Evolutionary conservation across 2,329 filamentous ascomycete genomes (phyloP).

Genomic region (Alternaria sp.): DNA sequence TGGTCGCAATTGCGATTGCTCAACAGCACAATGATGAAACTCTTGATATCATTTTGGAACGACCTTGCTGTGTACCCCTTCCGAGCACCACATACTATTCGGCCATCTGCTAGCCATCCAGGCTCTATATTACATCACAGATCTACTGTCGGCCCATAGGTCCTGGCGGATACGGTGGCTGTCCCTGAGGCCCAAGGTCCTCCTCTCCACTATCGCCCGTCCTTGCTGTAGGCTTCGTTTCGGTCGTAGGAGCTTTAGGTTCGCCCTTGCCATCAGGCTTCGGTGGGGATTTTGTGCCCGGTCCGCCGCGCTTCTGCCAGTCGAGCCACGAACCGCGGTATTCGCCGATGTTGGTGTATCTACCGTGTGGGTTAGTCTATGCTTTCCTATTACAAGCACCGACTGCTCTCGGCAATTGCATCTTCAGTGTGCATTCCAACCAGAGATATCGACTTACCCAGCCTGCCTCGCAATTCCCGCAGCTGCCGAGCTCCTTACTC

Average conservation of each 20-base stretch:
- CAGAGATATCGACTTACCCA: slow-evolving; percentile 66
- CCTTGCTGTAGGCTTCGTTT: slow-evolving; percentile 23
- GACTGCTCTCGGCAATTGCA: not conserved
- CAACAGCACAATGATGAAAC: too few relatives aligned
- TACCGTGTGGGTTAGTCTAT: slow-evolving; percentile 1
- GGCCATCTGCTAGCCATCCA: not conserved
- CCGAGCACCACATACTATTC: rapidly evolving
- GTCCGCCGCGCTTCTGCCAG: slow-evolving; percentile 78
- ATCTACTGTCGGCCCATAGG: slow-evolving; percentile 11
- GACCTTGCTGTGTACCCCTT: not conserved
- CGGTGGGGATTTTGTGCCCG: slow-evolving; percentile 42
- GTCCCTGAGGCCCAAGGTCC: slow-evolving; percentile 22
- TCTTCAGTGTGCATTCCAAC: not conserved
- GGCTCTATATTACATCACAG: not conserved
- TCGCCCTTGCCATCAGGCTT: slow-evolving; percentile 31
- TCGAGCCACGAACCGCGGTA: slow-evolving; percentile 82
- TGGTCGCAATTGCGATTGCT: too few relatives aligned
- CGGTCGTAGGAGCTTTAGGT: slow-evolving; percentile 23
- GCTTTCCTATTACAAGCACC: not conserved
- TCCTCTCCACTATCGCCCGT: slow-evolving; percentile 30
- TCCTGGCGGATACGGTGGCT: slow-evolving; percentile 11
- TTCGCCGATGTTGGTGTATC: slow-evolving; percentile 73
- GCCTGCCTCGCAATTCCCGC: slow-evolving; percentile 78
- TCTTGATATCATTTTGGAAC: too few relatives aligned
- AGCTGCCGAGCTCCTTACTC: slow-evolving; percentile 80